Conservation (phyloP, 2,329 filamentous ascomycete species). For the Claviceps sorghi region DNA sequence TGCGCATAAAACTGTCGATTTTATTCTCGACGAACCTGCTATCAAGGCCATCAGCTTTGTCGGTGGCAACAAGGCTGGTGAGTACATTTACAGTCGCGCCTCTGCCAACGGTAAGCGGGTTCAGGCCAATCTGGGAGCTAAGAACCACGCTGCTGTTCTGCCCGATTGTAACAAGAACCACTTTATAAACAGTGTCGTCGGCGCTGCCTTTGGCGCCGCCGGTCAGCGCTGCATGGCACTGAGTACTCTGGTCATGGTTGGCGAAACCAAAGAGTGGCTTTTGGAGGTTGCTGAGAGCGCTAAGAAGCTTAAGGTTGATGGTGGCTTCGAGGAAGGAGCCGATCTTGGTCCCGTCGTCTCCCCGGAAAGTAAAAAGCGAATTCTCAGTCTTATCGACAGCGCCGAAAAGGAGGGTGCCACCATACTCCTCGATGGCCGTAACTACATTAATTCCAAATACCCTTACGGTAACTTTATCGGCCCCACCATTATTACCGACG, state of each 20-base stretch:
- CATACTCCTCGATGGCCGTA: conserved; percentile 68
- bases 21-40: conserved; percentile 68
- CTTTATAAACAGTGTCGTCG: conserved; percentile 69
- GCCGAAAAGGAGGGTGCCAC: conserved; percentile 71
- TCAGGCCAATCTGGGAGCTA: conserved; percentile 75
- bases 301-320: conserved; percentile 58
- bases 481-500: conserved; percentile 70
- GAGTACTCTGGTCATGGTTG: conserved; percentile 69
- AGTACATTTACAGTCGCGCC: conserved; percentile 69
- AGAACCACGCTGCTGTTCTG: conserved; percentile 75
- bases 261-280: conserved; percentile 74
- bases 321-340: conserved; percentile 65
- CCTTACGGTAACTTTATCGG: conserved; percentile 76
- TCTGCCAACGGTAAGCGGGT: conserved; percentile 79
- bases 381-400: conserved; percentile 59
- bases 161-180: conserved; percentile 87
- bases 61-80: conserved; percentile 73
- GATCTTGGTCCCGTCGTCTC: conserved; percentile 75
- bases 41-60: conserved; percentile 85
- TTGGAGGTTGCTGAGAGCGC: conserved; percentile 63
- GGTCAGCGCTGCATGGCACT: conserved; percentile 81
- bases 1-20: conserved; percentile 67
- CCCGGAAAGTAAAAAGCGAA: conserved; percentile 62
- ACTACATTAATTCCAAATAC: conserved; percentile 61
- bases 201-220: conserved; percentile 71